Conservation (phyloP, 768 basidiomycete species). For the Leccinellum albellum region DNA sequence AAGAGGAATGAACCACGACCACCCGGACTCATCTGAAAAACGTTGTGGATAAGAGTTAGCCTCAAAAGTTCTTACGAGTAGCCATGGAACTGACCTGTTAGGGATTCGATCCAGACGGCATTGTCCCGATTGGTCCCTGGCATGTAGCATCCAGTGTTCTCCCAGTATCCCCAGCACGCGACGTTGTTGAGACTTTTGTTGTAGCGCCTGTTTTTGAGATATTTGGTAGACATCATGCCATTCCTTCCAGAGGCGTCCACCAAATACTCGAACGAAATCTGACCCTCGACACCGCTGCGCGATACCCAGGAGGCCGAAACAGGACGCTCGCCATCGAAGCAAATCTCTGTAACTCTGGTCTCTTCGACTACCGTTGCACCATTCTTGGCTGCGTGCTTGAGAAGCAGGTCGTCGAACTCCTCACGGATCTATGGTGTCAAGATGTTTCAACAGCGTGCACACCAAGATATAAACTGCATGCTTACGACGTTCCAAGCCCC, state of each 20-base stretch:
- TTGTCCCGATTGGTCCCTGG: conserved; percentile 32
- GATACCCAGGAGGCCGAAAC: conserved; percentile 2
- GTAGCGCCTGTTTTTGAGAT: conserved; percentile 33
- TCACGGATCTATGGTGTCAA: neutral
- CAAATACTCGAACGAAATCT: conserved; percentile 5
- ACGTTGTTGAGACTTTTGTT: conserved; percentile 33
- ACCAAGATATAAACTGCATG: neutral
- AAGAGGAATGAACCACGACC: conserved; percentile 59
- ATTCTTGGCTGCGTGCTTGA: neutral
- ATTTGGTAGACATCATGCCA: conserved; percentile 21
- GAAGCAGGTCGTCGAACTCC: conserved; percentile 6
- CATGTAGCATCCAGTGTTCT: conserved; percentile 26
- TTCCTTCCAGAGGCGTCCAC: conserved; percentile 12
- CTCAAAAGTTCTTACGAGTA: neutral
- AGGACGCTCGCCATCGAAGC: conserved; percentile 1
- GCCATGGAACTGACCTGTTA: conserved; percentile 8
- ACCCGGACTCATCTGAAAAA: conserved; percentile 47
- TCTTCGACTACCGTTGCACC: conserved; percentile 1
- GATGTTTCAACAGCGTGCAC: neutral
- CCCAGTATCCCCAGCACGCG: conserved; percentile 39
- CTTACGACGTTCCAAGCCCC: conserved; percentile 8
- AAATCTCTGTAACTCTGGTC: conserved; percentile 5
- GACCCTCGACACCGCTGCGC: neutral
- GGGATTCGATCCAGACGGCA: conserved; percentile 36
- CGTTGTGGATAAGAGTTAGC: neutral